phyloP scores from a whole-genome alignment of 2,329 filamentous ascomycete genomes.

The Alternaria ventricosa region DNA sequence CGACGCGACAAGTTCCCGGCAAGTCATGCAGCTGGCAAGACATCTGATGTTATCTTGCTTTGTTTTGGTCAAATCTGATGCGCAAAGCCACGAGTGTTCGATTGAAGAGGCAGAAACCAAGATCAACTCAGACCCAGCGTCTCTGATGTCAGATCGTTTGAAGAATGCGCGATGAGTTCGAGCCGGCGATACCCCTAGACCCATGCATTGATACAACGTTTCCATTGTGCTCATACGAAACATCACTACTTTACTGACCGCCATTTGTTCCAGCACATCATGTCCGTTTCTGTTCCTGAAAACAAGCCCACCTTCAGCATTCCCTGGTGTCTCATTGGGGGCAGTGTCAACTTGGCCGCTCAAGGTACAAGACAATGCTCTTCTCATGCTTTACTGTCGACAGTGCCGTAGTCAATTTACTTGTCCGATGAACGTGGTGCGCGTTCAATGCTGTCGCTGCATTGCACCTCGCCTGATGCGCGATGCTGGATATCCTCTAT shows the following conservation, averaged over 20 bases:
- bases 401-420: background rate
- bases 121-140: background rate
- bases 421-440: background rate
- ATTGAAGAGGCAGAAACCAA: background rate
- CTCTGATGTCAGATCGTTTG: background rate
- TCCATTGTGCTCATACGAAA: background rate
- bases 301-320: background rate
- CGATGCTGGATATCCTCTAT: fast-evolving
- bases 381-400: background rate
- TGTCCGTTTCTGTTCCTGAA: background rate
- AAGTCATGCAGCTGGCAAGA: background rate
- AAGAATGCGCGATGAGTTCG: background rate
- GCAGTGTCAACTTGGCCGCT: background rate
- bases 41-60: background rate
- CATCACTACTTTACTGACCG: background rate
- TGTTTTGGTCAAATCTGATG: too few relatives aligned
- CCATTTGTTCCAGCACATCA: background rate
- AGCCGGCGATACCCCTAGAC: fast-evolving
- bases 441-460: background rate
- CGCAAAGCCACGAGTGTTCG: background rate
- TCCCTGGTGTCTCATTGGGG: background rate
- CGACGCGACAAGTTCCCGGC: background rate
- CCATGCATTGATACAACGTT: background rate
- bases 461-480: background rate
- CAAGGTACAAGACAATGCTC: background rate